Conservation (phyloP, 306 rosid species). For the Castanea sativa region DNA sequence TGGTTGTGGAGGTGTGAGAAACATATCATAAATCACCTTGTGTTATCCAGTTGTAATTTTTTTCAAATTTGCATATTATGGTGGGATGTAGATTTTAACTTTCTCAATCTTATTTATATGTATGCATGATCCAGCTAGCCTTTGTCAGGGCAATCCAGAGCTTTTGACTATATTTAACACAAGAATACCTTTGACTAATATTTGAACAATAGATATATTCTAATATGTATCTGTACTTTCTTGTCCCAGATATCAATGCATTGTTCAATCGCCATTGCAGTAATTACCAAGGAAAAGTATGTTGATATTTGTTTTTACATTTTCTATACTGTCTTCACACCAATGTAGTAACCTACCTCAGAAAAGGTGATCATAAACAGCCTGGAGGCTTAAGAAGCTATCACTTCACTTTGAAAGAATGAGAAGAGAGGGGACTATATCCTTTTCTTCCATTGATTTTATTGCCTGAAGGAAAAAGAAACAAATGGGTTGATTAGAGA, state of each 20-base stretch:
- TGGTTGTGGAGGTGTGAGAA: neutral
- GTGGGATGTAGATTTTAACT: neutral
- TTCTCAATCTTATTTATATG: neutral
- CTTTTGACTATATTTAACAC: neutral
- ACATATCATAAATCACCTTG: neutral
- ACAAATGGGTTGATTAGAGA: neutral
- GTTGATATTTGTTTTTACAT: slow-evolving; percentile 23
- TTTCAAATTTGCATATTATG: neutral
- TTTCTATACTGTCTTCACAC: slow-evolving; percentile 16
- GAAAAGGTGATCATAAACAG: neutral
- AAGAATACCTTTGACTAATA: neutral
- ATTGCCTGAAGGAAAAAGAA: neutral
- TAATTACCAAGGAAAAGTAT: slow-evolving; percentile 87
- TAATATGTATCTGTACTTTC: slow-evolving; percentile 7
- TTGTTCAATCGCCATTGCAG: slow-evolving; percentile 72
- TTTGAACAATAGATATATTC: slow-evolving; percentile 11
- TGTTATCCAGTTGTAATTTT: neutral
- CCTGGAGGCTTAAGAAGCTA: neutral
- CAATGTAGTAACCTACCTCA: slow-evolving; percentile 6
- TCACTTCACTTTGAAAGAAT: no score
- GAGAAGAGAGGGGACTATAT: no score
- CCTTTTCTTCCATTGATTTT: neutral
- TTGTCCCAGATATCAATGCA: slow-evolving; percentile 71
- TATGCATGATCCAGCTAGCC: neutral
- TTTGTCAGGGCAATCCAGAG: slow-evolving; percentile 10